phyloP scores from a whole-genome alignment of 345 rosid species.

The Stellera chamaejasme region DNA sequence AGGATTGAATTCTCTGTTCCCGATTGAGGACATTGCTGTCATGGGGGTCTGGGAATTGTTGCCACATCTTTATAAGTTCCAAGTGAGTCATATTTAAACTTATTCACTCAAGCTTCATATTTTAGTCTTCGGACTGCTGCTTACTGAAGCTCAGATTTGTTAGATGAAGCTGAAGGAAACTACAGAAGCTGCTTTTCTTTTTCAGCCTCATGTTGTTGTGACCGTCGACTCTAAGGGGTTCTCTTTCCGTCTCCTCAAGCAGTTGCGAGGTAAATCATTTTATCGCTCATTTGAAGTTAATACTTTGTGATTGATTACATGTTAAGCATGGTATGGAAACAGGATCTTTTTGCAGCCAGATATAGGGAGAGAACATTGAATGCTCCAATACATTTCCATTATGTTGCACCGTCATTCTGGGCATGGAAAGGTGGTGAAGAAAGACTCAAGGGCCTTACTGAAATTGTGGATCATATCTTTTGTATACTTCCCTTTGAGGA shows the following conservation, averaged over 20 bases:
- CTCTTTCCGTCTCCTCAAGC: slow-evolving; percentile 77
- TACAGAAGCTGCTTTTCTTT: slow-evolving; percentile 52
- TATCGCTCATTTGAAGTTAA: slow-evolving; percentile 12
- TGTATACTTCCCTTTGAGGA: slow-evolving; percentile 90
- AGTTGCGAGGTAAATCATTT: slow-evolving; percentile 45
- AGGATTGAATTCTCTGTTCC: slow-evolving; percentile 65
- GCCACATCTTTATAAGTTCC: slow-evolving; percentile 68
- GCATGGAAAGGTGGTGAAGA: slow-evolving; percentile 97
- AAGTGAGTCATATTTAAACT: slow-evolving; percentile 40
- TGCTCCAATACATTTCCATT: slow-evolving; percentile 64
- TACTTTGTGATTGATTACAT: slow-evolving; percentile 16
- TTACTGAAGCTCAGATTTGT: slow-evolving; percentile 13
- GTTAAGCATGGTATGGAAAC: slow-evolving; percentile 29
- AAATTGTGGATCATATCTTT: slow-evolving; percentile 77
- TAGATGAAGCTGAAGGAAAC: slow-evolving; percentile 69
- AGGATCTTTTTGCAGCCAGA: slow-evolving; percentile 75
- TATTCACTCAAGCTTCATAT: background rate
- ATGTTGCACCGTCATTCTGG: slow-evolving; percentile 95
- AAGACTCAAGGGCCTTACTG: slow-evolving; percentile 54
- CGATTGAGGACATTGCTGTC: slow-evolving; percentile 85
- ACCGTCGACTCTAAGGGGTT: slow-evolving; percentile 94
- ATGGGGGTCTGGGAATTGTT: slow-evolving; percentile 92
- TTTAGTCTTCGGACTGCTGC: background rate
- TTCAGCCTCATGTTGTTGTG: slow-evolving; percentile 81
- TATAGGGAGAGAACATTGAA: slow-evolving; percentile 21